Base-by-base conservation (phyloP, 176 grass and related monocot genomes). In the Urochloa ruziziensis region DNA sequence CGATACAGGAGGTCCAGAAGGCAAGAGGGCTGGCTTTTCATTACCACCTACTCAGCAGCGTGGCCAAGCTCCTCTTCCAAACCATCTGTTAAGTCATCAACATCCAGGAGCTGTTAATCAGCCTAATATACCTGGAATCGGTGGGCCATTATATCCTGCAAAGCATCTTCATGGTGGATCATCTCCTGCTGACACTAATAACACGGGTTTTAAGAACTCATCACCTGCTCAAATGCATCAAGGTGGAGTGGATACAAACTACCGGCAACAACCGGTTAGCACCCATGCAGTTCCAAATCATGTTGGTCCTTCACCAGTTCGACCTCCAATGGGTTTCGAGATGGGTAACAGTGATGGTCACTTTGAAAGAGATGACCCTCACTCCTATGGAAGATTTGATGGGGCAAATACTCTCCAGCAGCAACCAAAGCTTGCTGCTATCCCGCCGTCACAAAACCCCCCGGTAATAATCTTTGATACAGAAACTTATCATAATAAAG, bases 381-480 rank as follows among this genome's bases (percentile, higher is more conserved):
- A 84, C 82, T 70, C 86, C 46, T 81, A 80, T 83, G 64, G 74
- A 53, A 92, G 88, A 75, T 71, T 92, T 82, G 87, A 92, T 83
- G 90, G 85, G 67, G 62, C 83, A 82, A 89, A 87, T 79, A 83
- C 74, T 80, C 80, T 77, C 23, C 82, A 83, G 33, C 87, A 89
- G 78, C 93, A 94, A 67, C 93, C 96, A 79, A 99, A 93, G 80
- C 80, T 89, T 63, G 87, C 93, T 67, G 73, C 89, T 83, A 68
- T 94, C 29, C 93, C 93, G 25, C 51, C 83, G 58, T 19, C 88
- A 76, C 85, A 89, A 80, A 90, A 73, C 30, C 85, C 25, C 21
- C 81, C 39, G 80, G 87, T 96, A 92, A 86, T 75, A 76, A 64
- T 84, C 33, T 35, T 57, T 46, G 51, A 78, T 49, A 64, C 17